Conservation (phyloP, 495 filamentous ascomycete genomes). For the Penicillium cataractarum region DNA sequence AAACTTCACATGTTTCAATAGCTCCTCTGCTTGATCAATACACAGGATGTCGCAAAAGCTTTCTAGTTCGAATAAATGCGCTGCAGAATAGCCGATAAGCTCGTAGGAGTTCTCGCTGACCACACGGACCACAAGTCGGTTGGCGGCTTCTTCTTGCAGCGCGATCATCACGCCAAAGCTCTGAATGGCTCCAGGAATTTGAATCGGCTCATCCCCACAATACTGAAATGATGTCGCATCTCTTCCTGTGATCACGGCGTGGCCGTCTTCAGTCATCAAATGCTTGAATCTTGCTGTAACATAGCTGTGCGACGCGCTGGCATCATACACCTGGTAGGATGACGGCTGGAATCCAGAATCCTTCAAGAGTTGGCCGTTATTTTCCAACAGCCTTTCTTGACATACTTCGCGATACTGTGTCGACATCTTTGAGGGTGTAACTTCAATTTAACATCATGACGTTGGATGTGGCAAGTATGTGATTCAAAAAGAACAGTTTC, state of each 20-base stretch:
- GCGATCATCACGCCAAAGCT: constrained; percentile 79
- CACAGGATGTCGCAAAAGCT: constrained; percentile 80
- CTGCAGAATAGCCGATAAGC: constrained; percentile 78
- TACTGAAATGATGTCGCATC: constrained; percentile 67
- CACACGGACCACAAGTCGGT: constrained; percentile 69
- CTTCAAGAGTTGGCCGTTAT: not conserved
- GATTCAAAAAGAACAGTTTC: too few relatives aligned
- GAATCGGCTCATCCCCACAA: constrained; percentile 96
- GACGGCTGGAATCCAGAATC: not conserved
- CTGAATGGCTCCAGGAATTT: constrained; percentile 88
- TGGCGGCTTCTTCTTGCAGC: constrained; percentile 68
- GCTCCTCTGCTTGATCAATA: constrained; percentile 78
- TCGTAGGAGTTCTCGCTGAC: constrained; percentile 83
- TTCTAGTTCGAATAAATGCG: constrained; percentile 71
- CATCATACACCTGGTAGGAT: constrained; percentile 11
- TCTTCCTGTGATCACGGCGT: constrained; percentile 82
- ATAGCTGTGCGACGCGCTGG: constrained; percentile 40
- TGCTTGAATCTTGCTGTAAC: constrained; percentile 80
- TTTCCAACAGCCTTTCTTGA: too few relatives aligned
- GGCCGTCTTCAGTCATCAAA: constrained; percentile 74
- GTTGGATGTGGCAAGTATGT: too few relatives aligned
- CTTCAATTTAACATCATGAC: too few relatives aligned
- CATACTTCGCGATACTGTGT: too few relatives aligned
- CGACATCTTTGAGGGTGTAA: too few relatives aligned
- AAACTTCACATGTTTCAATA: constrained; percentile 87